Conservation (phyloP, 2,329 filamentous ascomycete genomes). For the Epichloe brachyelytri region DNA sequence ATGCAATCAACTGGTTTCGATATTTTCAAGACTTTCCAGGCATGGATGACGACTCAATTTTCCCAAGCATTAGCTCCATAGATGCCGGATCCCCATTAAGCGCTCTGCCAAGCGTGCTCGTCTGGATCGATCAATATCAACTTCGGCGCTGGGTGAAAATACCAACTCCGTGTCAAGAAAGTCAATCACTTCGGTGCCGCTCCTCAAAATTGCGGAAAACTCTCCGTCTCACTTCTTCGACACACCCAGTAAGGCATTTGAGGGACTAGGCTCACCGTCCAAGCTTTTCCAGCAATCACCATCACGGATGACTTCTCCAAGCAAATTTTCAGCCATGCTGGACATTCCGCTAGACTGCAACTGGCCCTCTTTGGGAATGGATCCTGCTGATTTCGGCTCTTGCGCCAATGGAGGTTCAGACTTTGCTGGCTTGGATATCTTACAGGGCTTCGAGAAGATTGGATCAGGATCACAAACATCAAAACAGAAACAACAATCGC, state of each 20-base stretch:
- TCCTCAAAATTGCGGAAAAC: constrained; percentile 34
- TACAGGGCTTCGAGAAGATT: constrained; percentile 66
- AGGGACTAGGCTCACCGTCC: constrained; percentile 41
- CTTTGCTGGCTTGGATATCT: constrained; percentile 52
- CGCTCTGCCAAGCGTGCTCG: constrained; percentile 45
- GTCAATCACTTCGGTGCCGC: constrained; percentile 35
- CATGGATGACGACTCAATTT: constrained; percentile 18
- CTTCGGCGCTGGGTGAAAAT: constrained; percentile 48
- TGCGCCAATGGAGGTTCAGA: constrained; percentile 41
- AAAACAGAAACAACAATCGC: constrained; percentile 16
- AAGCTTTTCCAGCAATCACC: constrained; percentile 32
- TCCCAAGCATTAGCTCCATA: constrained; percentile 30
- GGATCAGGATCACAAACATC: constrained; percentile 32
- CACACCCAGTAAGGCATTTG: constrained; percentile 46
- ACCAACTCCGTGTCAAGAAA: constrained; percentile 40
- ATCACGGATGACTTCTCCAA: constrained; percentile 31
- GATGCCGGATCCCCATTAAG: constrained; percentile 53
- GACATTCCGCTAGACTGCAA: constrained; percentile 26
- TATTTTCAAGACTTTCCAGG: constrained; percentile 33
- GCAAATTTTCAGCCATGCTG: constrained; percentile 29
- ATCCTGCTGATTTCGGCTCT: constrained; percentile 26
- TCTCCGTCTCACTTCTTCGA: constrained; percentile 29
- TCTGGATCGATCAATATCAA: constrained; percentile 50
- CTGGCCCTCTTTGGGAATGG: constrained; percentile 23
- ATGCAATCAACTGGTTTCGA: constrained; percentile 44